Conservation (phyloP, 192 early-diverging fungal genomes). For the Coemansia biformis region DNA sequence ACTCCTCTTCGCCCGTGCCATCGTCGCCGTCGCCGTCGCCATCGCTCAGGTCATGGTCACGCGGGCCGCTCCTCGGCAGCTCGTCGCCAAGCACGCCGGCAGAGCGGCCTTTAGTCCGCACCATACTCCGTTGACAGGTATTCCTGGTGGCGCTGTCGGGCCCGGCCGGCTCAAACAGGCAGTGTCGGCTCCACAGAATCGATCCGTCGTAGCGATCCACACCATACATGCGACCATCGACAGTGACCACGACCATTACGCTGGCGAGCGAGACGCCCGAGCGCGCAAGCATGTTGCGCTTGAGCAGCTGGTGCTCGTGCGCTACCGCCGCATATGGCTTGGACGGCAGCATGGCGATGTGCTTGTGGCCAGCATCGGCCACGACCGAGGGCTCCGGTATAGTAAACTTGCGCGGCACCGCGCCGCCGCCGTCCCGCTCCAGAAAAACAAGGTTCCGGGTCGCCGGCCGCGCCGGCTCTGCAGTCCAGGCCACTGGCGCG, state of each 20-base stretch:
- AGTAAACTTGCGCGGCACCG: slow-evolving; percentile 48
- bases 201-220: slow-evolving; percentile 36
- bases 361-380: slow-evolving; percentile 35
- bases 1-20: slow-evolving; percentile 25
- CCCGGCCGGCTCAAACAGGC: slow-evolving; percentile 15
- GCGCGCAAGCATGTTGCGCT: slow-evolving; percentile 28
- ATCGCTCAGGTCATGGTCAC: background rate
- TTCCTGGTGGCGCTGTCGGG: background rate
- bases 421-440: slow-evolving; percentile 17
- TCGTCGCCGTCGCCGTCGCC: background rate
- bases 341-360: slow-evolving; percentile 40
- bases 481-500: too few relatives aligned
- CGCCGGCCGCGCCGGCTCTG: too few relatives aligned
- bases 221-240: slow-evolving; percentile 47
- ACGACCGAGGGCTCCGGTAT: slow-evolving; percentile 44
- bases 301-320: slow-evolving; percentile 27
- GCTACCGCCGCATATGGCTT: slow-evolving; percentile 25
- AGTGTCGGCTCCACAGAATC: slow-evolving; percentile 38
- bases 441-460: slow-evolving; percentile 27
- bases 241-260: slow-evolving; percentile 45
- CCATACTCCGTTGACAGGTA: slow-evolving; percentile 31
- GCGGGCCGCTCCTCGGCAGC: too few relatives aligned
- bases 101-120: slow-evolving; percentile 19
- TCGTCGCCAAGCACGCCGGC: background rate
- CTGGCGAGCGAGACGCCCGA: slow-evolving; percentile 29